These are phyloP conservation scores for Sporothrix protearum DNA, from an alignment of 2,329 filamentous ascomycete genomes.

Conservation along the genomic window DNA sequence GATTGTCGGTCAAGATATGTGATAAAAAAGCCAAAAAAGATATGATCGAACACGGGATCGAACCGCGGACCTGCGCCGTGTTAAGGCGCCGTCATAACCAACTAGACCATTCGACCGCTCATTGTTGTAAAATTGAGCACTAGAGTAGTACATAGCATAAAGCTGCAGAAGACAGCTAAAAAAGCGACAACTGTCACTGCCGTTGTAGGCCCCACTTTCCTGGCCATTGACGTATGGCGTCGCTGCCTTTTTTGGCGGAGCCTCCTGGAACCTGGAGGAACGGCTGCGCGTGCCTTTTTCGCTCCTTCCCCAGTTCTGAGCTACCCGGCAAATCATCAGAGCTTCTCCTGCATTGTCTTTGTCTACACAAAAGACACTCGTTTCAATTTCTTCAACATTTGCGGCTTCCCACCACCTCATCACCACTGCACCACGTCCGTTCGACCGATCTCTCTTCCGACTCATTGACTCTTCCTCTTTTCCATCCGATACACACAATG, in stretches of 20 bases:
- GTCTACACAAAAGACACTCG: not conserved
- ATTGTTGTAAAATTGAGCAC: not conserved
- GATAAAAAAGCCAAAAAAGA: not conserved
- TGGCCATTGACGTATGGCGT: constrained; percentile 25
- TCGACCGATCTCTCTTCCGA: not conserved
- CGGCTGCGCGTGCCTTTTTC: constrained; percentile 6
- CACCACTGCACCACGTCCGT: not conserved
- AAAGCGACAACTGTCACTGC: not conserved
- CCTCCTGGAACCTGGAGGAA: not conserved
- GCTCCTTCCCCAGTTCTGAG: constrained; percentile 1
- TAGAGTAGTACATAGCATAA: too few species aligned
- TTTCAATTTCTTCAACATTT: not conserved
- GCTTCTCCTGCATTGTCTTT: constrained; percentile 2
- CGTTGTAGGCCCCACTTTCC: not conserved
- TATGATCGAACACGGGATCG: constrained; percentile 26
- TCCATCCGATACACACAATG: constrained; percentile 26
- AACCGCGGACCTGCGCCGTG: constrained; percentile 26
- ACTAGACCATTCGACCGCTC: constrained; percentile 24
- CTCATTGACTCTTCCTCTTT: not conserved
- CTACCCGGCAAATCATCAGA: constrained; percentile 8
- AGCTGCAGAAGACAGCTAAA: too few species aligned
- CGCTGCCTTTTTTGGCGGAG: constrained; percentile 15
- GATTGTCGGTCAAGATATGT: not conserved
- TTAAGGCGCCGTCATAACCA: constrained; percentile 27
- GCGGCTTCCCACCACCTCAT: not conserved